Conservation (phyloP, 2,329 filamentous ascomycete species). For the Hypoxylon sp. region DNA sequence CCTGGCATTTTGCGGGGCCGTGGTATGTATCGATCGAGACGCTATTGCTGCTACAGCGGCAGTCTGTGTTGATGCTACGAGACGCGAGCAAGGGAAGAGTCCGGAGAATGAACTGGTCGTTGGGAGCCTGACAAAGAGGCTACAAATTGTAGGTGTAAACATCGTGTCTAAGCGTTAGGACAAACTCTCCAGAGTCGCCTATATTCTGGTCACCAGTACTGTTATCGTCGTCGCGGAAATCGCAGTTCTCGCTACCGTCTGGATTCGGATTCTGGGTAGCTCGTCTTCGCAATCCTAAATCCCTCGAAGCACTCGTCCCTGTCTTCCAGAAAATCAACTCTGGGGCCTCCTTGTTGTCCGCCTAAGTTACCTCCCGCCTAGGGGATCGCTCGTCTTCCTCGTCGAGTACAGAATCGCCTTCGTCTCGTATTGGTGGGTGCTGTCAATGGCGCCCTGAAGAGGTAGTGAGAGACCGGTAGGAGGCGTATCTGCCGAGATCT, state of each 20-base stretch:
- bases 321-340: neutral
- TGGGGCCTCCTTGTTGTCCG: neutral
- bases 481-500: neutral
- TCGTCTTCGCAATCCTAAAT: neutral
- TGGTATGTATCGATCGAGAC: conserved; percentile 46
- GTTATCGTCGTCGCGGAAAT: neutral
- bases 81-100: conserved; percentile 15
- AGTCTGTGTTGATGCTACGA: neutral
- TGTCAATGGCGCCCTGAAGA: neutral
- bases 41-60: conserved; percentile 6
- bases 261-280: neutral
- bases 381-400: neutral
- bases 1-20: conserved; percentile 36
- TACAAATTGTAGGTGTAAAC: conserved; percentile 43
- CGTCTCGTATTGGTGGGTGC: neutral
- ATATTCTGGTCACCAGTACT: too few relatives aligned
- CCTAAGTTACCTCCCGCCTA: neutral
- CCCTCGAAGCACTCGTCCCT: neutral
- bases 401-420: neutral
- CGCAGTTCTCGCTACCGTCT: neutral
- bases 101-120: conserved; percentile 20
- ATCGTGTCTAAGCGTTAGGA: conserved; percentile 34
- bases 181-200: neutral
- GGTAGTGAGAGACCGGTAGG: neutral
- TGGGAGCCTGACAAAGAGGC: conserved; percentile 49